Base-by-base conservation (phyloP, 2,329 filamentous ascomycete species). In the Gnomoniopsis sp. region DNA sequence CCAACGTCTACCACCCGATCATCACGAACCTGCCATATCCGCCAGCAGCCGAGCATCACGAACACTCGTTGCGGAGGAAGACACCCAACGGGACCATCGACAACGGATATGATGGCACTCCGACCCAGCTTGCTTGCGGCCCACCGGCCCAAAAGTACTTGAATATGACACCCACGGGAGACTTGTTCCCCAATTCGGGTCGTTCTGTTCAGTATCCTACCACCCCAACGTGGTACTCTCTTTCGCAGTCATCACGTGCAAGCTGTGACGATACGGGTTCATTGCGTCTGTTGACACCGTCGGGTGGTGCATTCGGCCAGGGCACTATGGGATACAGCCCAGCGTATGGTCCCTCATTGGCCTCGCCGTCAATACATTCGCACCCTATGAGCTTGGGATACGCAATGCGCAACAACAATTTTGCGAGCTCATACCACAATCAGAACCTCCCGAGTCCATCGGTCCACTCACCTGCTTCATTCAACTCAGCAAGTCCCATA, bases 11-110 rank as follows among this genome's bases (percentile, higher is more conserved):
- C 44, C 57, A 57, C 41, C 55, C 41, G 14, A 56, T 62, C 36
- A 43, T 53, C 14, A 62, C 60, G 41, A 62, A 62, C 30, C 34
- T 62, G 15, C 30, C 36, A 3, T 26, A 26, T 22, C 38, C 53
- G 10, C 62, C 67, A 14, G 51, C 56, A 8, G 53, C 64, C 33
- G 74, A 77, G 4, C 71, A 74, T 57, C 71, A 74, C 55, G 91
- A 96, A 71, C 87, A 96, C 72, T 89, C 91, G 66, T 79, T 97
- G 58, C 86, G 93, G 64, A 86, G 93, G 65, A 98, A 98, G 74
- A 98, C 93, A 10, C 95, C 93, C 4, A 93, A 88, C 68, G 95
- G 93, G n/a, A 96, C 92, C 41, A 83, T 98, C 62, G 88, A 93
- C 64, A 91, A 90, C 55, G 92, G 91, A 12, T 97, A 96, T 69